A percentile compares a stretch with the other conserved stretches of the same genome.
Evolutionary conservation across 352 stramenopile species (phyloP).

Genomic region (Pythium folliculosum): DNA sequence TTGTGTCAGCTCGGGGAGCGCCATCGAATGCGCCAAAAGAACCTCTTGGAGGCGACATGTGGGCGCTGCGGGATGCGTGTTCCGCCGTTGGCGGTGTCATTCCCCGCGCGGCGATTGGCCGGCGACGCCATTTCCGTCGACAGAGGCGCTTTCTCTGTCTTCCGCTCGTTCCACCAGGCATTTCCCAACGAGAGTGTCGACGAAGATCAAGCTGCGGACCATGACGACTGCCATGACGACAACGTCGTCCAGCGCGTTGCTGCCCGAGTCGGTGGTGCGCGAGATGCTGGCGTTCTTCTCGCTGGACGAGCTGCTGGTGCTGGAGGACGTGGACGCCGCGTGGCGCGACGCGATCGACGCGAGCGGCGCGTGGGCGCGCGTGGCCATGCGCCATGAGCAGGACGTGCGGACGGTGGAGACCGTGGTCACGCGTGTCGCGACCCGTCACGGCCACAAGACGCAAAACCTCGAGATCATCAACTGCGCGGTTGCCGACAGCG

Average conservation of each 20-base stretch:
- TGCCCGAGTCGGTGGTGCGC: constrained; percentile 35
- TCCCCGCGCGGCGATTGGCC: constrained; percentile 14
- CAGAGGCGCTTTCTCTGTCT: background rate
- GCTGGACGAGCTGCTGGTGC: constrained; percentile 49
- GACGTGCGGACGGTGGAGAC: constrained; percentile 29
- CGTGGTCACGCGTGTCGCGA: constrained; percentile 36
- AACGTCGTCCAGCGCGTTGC: background rate
- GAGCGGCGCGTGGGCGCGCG: constrained; percentile 35
- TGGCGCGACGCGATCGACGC: constrained; percentile 41
- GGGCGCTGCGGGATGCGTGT: constrained; percentile 3
- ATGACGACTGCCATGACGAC: background rate
- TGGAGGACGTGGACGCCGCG: constrained; percentile 43
- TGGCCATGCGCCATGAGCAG: constrained; percentile 40
- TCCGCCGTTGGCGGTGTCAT: constrained; percentile 19
- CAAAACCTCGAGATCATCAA: constrained; percentile 46
- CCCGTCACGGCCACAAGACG: constrained; percentile 42
- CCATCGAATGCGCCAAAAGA: constrained; percentile 4
- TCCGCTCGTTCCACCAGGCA: background rate
- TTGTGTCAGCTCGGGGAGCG: constrained; percentile 21
- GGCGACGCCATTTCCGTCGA: background rate
- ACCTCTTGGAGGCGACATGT: background rate
- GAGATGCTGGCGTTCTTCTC: constrained; percentile 55
- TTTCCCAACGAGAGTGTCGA: background rate
- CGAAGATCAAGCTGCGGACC: background rate
- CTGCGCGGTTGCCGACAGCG: constrained; percentile 41